Evolutionary conservation across 768 basidiomycete genomes (phyloP).

Genomic region (Cystofilobasidium capitatum): DNA sequence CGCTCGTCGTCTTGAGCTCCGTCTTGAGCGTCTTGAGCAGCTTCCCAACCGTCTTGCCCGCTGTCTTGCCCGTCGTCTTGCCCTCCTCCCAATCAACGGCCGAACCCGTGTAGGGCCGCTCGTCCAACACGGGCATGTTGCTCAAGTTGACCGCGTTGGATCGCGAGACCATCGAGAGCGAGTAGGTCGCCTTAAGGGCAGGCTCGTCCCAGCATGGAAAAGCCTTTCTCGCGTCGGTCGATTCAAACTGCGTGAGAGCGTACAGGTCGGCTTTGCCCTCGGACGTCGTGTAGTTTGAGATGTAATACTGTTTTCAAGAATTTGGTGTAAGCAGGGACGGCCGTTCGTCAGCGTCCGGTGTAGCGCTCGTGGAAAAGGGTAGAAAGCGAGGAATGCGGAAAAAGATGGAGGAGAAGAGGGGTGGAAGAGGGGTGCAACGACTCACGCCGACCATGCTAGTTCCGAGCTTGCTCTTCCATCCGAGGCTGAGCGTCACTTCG

Average conservation of each 20-base stretch:
- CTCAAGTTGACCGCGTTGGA: slow-evolving; percentile 63
- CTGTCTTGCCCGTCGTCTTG: slow-evolving; percentile 29
- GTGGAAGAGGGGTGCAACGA: no score
- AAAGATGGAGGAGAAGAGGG: slow-evolving; percentile 40
- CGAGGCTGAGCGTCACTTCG: slow-evolving; percentile 52
- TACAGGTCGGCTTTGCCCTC: slow-evolving; percentile 45
- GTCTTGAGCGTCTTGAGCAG: slow-evolving; percentile 35
- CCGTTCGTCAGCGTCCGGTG: no score
- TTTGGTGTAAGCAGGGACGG: no score
- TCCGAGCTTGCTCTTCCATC: slow-evolving; percentile 58
- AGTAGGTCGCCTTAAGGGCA: slow-evolving; percentile 65
- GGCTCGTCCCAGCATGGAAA: slow-evolving; percentile 43
- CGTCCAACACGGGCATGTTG: slow-evolving; percentile 74
- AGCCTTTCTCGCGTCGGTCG: slow-evolving; percentile 24
- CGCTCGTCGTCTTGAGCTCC: slow-evolving; percentile 37
- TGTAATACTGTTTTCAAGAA: slow-evolving; percentile 49
- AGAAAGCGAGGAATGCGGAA: neutral
- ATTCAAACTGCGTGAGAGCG: slow-evolving; percentile 5
- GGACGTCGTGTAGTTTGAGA: slow-evolving; percentile 34
- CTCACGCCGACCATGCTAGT: slow-evolving; percentile 55
- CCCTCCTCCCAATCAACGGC: slow-evolving; percentile 33
- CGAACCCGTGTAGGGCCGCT: slow-evolving; percentile 23
- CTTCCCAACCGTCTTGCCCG: slow-evolving; percentile 28
- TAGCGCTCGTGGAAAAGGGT: no score
- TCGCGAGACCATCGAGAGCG: slow-evolving; percentile 69